phyloP scores from a whole-genome alignment of 306 rosid genomes.

The Cucurbita moschata region DNA sequence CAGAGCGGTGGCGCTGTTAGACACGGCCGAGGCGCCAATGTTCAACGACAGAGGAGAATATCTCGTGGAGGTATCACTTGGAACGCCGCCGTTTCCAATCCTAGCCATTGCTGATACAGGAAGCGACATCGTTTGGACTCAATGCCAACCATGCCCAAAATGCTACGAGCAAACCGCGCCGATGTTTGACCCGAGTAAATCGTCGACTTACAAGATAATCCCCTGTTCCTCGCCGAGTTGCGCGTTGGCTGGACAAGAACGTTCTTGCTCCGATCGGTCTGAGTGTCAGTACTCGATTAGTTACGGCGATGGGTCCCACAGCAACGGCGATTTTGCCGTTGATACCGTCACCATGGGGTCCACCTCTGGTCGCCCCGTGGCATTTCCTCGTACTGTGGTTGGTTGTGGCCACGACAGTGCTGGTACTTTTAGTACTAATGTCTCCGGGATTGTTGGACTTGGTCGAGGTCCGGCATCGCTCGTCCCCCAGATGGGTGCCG shows the following conservation, averaged over 20 bases:
- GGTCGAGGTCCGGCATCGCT: constrained; percentile 28
- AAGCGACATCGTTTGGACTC: constrained; percentile 44
- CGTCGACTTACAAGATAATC: constrained; percentile 12
- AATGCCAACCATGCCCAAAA: constrained; percentile 26
- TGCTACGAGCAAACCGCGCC: constrained; percentile 34
- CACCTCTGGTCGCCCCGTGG: neutral
- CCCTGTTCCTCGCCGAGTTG: constrained; percentile 11
- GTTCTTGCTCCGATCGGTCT: neutral
- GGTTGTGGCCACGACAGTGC: constrained; percentile 30
- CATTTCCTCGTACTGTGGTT: constrained; percentile 14
- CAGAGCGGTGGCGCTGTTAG: neutral
- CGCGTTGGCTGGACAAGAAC: fast-evolving
- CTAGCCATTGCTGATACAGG: constrained; percentile 38
- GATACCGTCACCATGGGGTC: constrained; percentile 37
- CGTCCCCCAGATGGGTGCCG: constrained; percentile 15
- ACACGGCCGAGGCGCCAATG: neutral
- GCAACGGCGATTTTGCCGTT: constrained; percentile 17
- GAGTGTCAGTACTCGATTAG: neutral
- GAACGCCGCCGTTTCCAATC: constrained; percentile 33
- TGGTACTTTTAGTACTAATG: neutral
- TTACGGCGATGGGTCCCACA: constrained; percentile 23
- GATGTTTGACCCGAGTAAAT: constrained; percentile 25
- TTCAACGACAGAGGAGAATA: constrained; percentile 8
- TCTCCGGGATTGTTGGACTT: constrained; percentile 44
- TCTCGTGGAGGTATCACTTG: constrained; percentile 26